Evolutionary conservation across 139 green algal genomes (phyloP).

Genomic region (Micractinium sp.): DNA sequence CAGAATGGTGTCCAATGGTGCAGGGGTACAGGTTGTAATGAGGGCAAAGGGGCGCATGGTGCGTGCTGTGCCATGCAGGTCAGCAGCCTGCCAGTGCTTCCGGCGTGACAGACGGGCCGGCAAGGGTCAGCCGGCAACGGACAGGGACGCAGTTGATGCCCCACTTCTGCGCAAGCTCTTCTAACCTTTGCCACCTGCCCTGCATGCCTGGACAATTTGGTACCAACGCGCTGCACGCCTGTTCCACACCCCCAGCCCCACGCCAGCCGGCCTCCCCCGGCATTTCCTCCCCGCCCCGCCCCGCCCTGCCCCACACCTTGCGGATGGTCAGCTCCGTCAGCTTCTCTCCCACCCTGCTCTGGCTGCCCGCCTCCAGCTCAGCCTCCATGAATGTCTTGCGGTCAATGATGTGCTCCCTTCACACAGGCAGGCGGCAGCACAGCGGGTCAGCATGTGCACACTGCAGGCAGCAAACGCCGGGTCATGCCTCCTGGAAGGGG

Average conservation of each 20-base stretch:
- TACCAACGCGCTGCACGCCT: neutral
- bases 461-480: neutral
- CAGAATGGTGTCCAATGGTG: too few species aligned
- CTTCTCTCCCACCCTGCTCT: constrained; percentile 80
- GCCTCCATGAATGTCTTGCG: constrained; percentile 11
- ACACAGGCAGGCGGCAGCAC: neutral
- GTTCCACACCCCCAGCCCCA: neutral
- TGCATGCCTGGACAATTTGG: too few species aligned
- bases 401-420: constrained; percentile 31
- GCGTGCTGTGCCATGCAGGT: too few species aligned
- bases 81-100: too few species aligned
- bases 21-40: neutral
- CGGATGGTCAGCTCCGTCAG: constrained; percentile 91
- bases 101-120: too few species aligned
- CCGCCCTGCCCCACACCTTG: constrained; percentile 54
- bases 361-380: constrained; percentile 4
- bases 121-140: too few species aligned
- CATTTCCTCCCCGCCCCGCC: neutral
- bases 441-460: neutral
- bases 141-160: too few species aligned
- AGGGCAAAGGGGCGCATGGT: neutral
- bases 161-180: too few species aligned
- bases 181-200: too few species aligned
- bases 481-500: neutral
- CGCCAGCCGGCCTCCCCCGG: neutral